Conservation (phyloP, 192 early-diverging fungal species). For the Podila minutissima region DNA sequence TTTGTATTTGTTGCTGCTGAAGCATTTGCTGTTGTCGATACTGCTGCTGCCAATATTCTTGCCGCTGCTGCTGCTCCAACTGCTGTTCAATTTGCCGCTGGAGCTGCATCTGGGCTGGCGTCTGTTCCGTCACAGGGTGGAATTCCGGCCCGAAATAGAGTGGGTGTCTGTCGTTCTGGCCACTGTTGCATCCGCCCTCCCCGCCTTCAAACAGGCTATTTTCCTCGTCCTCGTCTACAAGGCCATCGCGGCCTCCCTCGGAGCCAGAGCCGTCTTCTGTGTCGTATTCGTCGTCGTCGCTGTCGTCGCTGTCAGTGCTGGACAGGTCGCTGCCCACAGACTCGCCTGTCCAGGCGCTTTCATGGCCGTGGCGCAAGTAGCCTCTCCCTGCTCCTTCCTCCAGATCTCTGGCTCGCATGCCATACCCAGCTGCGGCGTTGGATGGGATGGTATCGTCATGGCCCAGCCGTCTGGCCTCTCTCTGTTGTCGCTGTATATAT, state of each 20-base stretch:
- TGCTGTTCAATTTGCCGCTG: slow-evolving; percentile 51
- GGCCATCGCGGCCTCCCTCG: neutral
- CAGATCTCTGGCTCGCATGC: slow-evolving; percentile 1
- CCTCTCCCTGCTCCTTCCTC: slow-evolving; percentile 6
- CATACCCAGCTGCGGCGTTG: neutral
- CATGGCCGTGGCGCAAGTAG: slow-evolving; percentile 1
- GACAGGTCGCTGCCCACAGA: slow-evolving; percentile 14
- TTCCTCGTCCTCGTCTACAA: slow-evolving; percentile 22
- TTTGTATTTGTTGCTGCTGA: slow-evolving; percentile 21
- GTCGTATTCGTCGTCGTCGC: slow-evolving; percentile 11
- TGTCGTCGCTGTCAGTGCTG: slow-evolving; percentile 13
- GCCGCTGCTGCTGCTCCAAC: slow-evolving; percentile 42
- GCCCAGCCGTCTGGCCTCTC: neutral
- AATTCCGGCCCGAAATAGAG: slow-evolving; percentile 47
- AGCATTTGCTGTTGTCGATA: slow-evolving; percentile 28
- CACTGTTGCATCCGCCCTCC: neutral
- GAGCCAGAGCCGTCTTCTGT: neutral
- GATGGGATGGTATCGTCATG: neutral
- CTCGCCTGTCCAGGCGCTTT: neutral
- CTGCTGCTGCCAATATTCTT: slow-evolving; percentile 45
- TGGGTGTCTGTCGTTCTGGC: slow-evolving; percentile 26
- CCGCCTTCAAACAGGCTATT: slow-evolving; percentile 13
- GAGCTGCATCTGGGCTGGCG: slow-evolving; percentile 41
- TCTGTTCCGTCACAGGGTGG: slow-evolving; percentile 46
- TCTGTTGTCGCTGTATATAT: neutral